Conservation (phyloP, 768 basidiomycete genomes). For the Naganishia kalamii region DNA sequence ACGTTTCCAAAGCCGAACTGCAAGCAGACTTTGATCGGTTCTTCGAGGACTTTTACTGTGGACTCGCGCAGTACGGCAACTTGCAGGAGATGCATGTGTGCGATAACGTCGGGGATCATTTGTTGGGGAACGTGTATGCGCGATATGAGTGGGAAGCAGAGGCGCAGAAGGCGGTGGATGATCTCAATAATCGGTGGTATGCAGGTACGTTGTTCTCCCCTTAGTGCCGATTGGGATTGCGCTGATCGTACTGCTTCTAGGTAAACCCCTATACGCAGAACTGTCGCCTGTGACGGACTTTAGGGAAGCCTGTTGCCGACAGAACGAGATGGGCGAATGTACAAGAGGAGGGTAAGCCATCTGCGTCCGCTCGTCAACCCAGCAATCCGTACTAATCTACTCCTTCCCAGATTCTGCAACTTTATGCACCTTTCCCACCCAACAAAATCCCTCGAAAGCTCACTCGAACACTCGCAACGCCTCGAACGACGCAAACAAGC, state of each 20-base stretch:
- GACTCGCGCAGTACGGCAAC: constrained; percentile 89
- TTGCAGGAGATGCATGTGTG: constrained; percentile 95
- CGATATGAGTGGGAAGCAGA: constrained; percentile 99
- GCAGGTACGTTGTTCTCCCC: constrained; percentile 56
- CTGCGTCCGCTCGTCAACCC: not conserved
- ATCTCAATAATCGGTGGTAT: constrained; percentile 94
- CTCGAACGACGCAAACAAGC: constrained; percentile 66
- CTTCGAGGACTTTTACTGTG: constrained; percentile 77
- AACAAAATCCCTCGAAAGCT: constrained; percentile 71
- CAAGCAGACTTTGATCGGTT: constrained; percentile 50
- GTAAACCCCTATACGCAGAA: constrained; percentile 92
- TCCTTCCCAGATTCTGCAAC: constrained; percentile 73
- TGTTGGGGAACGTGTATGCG: constrained; percentile 96
- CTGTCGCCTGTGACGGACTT: constrained; percentile 98
- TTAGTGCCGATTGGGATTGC: not conserved
- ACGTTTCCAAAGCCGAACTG: constrained; percentile 67
- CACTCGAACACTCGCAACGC: constrained; percentile 73
- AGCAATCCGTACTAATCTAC: not conserved
- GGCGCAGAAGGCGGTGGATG: constrained; percentile 85
- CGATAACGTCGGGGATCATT: constrained; percentile 98
- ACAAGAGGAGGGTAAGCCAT: constrained; percentile 64
- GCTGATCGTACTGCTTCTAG: constrained; percentile 48
- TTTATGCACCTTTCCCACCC: constrained; percentile 95
- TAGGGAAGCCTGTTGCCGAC: constrained; percentile 94
- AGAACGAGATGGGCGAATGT: constrained; percentile 97